Percentiles rank a stretch among this genome's conserved stretches.
Evolutionary conservation across 2,329 filamentous ascomycete species (phyloP).

Genomic region (Colletotrichum sp.): DNA sequence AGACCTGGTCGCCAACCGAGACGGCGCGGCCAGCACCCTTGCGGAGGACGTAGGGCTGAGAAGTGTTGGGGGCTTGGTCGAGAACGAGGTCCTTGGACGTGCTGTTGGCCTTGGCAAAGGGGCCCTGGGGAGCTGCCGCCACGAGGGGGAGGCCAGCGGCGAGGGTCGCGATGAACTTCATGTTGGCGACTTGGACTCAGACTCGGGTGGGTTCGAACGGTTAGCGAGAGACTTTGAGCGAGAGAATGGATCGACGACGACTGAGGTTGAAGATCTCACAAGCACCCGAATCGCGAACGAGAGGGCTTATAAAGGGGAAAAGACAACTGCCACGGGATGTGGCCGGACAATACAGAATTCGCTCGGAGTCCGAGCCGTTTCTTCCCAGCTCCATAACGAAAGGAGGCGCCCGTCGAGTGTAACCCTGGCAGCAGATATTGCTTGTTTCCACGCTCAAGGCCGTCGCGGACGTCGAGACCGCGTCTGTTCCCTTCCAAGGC

Average conservation of each 20-base stretch:
- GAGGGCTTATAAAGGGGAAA: neutral
- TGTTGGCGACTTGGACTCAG: neutral
- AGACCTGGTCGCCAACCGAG: slow-evolving; percentile 2
- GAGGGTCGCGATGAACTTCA: slow-evolving; percentile 9
- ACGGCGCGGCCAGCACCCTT: slow-evolving; percentile 11
- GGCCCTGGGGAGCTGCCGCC: slow-evolving; percentile 1
- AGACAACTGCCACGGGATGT: neutral
- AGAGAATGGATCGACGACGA: neutral
- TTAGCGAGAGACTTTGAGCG: neutral
- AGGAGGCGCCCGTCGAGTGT: neutral
- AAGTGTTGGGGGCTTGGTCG: neutral
- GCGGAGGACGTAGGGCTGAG: slow-evolving; percentile 13
- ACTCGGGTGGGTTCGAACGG: neutral
- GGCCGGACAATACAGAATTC: neutral
- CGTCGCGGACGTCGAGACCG: neutral
- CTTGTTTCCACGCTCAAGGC: neutral
- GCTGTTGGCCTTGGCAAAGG: neutral
- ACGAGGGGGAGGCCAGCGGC: slow-evolving; percentile 9
- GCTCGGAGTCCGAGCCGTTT: slow-evolving; percentile 7
- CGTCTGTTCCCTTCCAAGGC: neutral
- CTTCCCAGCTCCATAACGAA: neutral
- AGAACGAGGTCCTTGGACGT: neutral
- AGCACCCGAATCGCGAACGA: neutral
- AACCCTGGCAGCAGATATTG: neutral
- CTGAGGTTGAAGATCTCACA: neutral